Evolutionary conservation across 2,329 filamentous ascomycete genomes (phyloP), one percentile per base, ranked within the genome.

Genomic region (Huntiella omanensis): DNA sequence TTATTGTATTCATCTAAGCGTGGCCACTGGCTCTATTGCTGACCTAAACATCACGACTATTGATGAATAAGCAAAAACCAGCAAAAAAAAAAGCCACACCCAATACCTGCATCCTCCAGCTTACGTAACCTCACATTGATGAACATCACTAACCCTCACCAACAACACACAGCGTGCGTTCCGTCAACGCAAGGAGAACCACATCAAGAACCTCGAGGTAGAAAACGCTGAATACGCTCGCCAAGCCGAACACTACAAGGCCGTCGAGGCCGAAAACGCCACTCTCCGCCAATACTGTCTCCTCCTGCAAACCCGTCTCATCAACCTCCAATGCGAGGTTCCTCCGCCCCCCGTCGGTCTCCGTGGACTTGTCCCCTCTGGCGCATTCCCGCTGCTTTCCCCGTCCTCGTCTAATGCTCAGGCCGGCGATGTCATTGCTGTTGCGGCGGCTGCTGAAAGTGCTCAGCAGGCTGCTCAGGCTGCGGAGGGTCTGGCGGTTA

Each of bases 151-250:
- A 43, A 43, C 40, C 40, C 40, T 43, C 40, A 35, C 34, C 34
- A 11, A 19, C 19, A 32, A 33, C n/a, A 13, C 12, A n/a, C 55
- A 98, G 88, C 77, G 91, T 60, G 91, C 91, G 37, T 98, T 98
- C 64, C 83, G 91, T 37, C 87, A 96, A 64, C 82, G 91, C 52
- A 98, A 98, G 60, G 91, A 98, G 63, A 83, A 84, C 40, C 95
- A 98, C 61, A 98, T 98, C 62, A 93, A 93, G 67, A 92, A 93
- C 60, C 73, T 98, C 5, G 91, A 98, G 63, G 82, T 91, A 58
- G 84, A 96, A 59, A 85, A 95, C 44, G 79, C 84, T 56, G 83
- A 91, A 28, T 83, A 77, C 53, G 71, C 75, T 54, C 71, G 76
- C 13, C 74, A 94, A 62, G 82, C 86, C 53, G 73, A 82, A 52